Evolutionary conservation across 495 filamentous ascomycete species (phyloP).

Genomic region (Penicillium chermesinum): DNA sequence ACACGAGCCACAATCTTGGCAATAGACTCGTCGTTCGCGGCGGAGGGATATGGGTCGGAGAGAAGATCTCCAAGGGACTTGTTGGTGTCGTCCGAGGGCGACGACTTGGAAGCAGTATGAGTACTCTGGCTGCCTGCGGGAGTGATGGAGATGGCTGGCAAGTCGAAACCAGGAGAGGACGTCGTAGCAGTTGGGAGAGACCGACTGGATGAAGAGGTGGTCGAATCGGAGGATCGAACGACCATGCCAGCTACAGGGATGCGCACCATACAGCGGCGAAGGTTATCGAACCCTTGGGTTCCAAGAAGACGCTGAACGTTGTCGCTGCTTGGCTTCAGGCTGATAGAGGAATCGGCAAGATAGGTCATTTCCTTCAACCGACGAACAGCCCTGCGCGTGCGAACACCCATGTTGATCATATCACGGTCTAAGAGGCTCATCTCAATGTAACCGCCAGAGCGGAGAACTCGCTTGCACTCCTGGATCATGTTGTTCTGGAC

Average conservation of each 20-base stretch:
- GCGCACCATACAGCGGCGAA: slow-evolving; percentile 82
- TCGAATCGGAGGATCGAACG: slow-evolving; percentile 33
- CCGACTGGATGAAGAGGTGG: slow-evolving; percentile 29
- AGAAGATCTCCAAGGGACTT: slow-evolving; percentile 66
- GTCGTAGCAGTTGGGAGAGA: slow-evolving; percentile 23
- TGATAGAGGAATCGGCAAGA: slow-evolving; percentile 54
- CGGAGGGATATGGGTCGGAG: slow-evolving; percentile 49
- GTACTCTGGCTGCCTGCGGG: slow-evolving; percentile 21
- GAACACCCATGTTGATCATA: slow-evolving; percentile 80
- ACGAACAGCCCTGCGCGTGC: slow-evolving; percentile 69
- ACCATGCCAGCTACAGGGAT: slow-evolving; percentile 80
- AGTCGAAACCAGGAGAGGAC: slow-evolving; percentile 25
- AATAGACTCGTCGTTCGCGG: slow-evolving; percentile 69
- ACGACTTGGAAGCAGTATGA: slow-evolving; percentile 18
- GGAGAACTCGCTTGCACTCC: slow-evolving; percentile 86
- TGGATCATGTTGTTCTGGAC: slow-evolving; percentile 76
- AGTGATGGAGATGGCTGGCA: slow-evolving; percentile 23
- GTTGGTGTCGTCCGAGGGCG: slow-evolving; percentile 43
- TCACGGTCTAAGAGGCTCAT: slow-evolving; percentile 80
- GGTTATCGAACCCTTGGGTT: slow-evolving; percentile 71
- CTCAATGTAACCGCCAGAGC: slow-evolving; percentile 85
- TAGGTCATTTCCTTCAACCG: slow-evolving; percentile 73
- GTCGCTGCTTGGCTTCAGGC: slow-evolving; percentile 71
- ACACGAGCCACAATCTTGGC: slow-evolving; percentile 88
- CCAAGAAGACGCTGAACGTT: slow-evolving; percentile 71